A percentile compares a stretch with the other conserved stretches of the same genome.
These are phyloP conservation scores for Lactifluus volemus DNA, from an alignment of 768 basidiomycete genomes.

Conservation along the genomic window DNA sequence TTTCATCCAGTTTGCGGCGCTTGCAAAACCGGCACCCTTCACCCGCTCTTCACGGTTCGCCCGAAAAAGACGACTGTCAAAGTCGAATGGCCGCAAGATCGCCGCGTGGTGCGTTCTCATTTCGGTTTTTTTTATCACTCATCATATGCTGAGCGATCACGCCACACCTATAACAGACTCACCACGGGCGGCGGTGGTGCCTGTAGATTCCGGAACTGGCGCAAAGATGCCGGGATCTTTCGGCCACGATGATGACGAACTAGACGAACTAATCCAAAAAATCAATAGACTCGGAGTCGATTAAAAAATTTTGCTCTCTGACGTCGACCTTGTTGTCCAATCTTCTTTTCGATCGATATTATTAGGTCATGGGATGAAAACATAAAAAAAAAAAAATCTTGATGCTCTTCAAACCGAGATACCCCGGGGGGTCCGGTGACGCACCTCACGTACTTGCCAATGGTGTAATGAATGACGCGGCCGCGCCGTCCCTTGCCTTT, in stretches of 20 bases:
- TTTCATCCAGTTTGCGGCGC: conserved; percentile 48
- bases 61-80: conserved; percentile 6
- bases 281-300: background rate
- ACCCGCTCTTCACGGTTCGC: conserved; percentile 41
- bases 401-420: too few relatives aligned
- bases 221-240: conserved; percentile 8
- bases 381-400: too few relatives aligned
- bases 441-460: too few relatives aligned
- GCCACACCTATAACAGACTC: background rate
- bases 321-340: too few relatives aligned
- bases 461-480: too few relatives aligned
- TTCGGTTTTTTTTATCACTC: background rate
- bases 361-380: background rate
- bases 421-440: too few relatives aligned
- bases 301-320: background rate
- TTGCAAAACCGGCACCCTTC: conserved; percentile 51
- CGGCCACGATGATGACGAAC: background rate
- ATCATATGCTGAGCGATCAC: background rate
- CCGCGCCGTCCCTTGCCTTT: too few relatives aligned
- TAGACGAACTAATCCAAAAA: background rate
- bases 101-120: conserved; percentile 14
- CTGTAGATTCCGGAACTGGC: background rate
- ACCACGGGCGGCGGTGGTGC: background rate
- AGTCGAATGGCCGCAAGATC: conserved; percentile 13
- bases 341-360: background rate